Conservation (phyloP, 225 moss, liverwort and hornwort genomes). For the Rhytidiadelphus loreus region DNA sequence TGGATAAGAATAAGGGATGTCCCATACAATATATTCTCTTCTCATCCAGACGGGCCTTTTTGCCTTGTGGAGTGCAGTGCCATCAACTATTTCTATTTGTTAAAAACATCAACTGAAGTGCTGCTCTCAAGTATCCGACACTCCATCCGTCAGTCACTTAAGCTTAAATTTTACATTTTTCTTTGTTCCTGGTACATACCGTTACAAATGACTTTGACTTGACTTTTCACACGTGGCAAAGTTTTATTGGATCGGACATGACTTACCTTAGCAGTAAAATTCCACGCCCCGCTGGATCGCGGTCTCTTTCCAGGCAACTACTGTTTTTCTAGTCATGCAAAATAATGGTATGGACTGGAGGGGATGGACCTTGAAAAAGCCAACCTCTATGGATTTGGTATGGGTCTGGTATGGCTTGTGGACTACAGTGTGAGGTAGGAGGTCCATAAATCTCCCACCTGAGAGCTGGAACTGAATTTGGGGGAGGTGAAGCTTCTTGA, state of each 20-base stretch:
- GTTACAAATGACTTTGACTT: not conserved
- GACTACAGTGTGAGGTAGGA: not conserved
- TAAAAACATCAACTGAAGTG: not conserved
- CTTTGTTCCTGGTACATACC: not conserved
- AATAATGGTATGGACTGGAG: not conserved
- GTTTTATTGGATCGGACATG: not conserved
- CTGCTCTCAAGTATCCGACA: not conserved
- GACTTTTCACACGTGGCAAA: accelerated
- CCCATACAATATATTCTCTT: not conserved
- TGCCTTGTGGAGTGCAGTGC: not conserved
- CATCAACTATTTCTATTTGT: not conserved
- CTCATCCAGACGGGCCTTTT: not conserved
- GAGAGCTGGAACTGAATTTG: too few relatives aligned
- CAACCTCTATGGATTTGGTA: not conserved
- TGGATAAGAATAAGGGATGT: not conserved
- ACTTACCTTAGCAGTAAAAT: not conserved
- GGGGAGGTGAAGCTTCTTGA: too few relatives aligned
- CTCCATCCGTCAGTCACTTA: not conserved
- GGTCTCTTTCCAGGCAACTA: not conserved
- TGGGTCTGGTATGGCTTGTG: not conserved
- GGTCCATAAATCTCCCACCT: too few relatives aligned
- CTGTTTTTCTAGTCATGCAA: not conserved
- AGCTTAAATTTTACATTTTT: not conserved
- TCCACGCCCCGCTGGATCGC: accelerated
- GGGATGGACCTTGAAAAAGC: not conserved